A percentile compares a stretch with the other conserved stretches of the same genome.
Evolutionary conservation across 2,329 filamentous ascomycete species (phyloP).

Genomic region (Apiospora arundinis): DNA sequence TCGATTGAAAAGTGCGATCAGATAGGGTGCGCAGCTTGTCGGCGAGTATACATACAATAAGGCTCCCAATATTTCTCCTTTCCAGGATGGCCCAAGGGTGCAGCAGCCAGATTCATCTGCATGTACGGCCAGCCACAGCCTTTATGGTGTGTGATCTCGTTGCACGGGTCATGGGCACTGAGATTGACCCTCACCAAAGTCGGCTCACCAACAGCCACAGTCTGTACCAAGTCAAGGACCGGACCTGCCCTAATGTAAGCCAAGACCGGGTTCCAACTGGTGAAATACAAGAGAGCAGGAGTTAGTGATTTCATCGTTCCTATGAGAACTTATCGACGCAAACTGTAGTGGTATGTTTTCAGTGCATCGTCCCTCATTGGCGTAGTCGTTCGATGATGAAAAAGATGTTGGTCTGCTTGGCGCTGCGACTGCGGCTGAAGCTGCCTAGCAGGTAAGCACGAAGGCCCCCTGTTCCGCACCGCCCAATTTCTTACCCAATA

Average conservation of each 20-base stretch:
- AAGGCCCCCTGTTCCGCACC: background rate
- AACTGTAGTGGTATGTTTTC: background rate
- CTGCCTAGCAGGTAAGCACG: background rate
- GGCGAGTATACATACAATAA: background rate
- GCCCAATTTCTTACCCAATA: background rate
- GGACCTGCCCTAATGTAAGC: background rate
- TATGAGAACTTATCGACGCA: background rate
- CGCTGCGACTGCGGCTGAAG: conserved; percentile 2
- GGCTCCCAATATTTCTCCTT: background rate
- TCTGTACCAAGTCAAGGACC: background rate
- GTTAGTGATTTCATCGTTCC: background rate
- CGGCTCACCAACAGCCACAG: background rate
- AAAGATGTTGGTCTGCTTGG: background rate
- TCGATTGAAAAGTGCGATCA: background rate
- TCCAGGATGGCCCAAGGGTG: background rate
- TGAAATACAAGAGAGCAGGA: background rate
- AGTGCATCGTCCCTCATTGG: background rate
- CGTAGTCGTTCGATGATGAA: background rate
- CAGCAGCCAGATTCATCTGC: background rate
- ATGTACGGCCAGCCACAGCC: background rate
- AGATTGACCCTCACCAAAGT: background rate
- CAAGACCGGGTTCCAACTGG: background rate
- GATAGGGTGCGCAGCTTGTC: background rate
- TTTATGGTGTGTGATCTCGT: background rate
- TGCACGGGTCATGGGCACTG: background rate